Conservation (phyloP, 768 basidiomycete species). For the Trametes cinnabarina region DNA sequence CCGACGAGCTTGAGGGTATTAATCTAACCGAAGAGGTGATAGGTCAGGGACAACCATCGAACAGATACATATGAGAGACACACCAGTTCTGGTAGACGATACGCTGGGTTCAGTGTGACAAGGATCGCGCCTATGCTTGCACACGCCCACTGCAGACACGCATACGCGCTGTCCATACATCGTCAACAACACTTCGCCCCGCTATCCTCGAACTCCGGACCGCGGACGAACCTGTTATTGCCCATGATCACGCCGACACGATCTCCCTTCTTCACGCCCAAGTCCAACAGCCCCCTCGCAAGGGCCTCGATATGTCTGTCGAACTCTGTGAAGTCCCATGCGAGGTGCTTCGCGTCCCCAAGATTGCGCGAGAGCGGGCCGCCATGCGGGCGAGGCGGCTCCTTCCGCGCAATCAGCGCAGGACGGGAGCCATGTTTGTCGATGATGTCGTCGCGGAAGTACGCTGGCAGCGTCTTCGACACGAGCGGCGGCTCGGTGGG, state of each 20-base stretch:
- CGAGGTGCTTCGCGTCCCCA: constrained; percentile 48
- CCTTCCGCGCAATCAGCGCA: constrained; percentile 64
- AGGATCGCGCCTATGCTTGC: constrained; percentile 82
- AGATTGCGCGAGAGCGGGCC: constrained; percentile 58
- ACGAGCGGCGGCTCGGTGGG: constrained; percentile 55
- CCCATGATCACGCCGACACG: constrained; percentile 82
- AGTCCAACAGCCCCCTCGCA: constrained; percentile 61
- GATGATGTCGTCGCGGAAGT: constrained; percentile 59
- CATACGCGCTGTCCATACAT: constrained; percentile 57
- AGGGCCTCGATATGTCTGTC: constrained; percentile 62
- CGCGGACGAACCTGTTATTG: constrained; percentile 63
- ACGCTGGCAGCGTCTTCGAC: constrained; percentile 55
- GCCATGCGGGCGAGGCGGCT: constrained; percentile 55
- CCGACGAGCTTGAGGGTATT: constrained; percentile 60
- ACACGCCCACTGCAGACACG: constrained; percentile 81
- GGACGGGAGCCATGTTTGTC: constrained; percentile 46
- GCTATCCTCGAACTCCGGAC: background rate
- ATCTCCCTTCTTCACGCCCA: constrained; percentile 76
- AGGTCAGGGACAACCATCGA: too few species aligned
- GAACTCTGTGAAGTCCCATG: constrained; percentile 76
- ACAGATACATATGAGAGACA: too few species aligned
- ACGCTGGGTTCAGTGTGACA: constrained; percentile 82
- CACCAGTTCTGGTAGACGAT: constrained; percentile 69
- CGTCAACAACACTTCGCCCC: background rate
- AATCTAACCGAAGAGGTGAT: constrained; percentile 39